phyloP scores from a whole-genome alignment of 345 rosid species.

The Eucalyptus curtisii region DNA sequence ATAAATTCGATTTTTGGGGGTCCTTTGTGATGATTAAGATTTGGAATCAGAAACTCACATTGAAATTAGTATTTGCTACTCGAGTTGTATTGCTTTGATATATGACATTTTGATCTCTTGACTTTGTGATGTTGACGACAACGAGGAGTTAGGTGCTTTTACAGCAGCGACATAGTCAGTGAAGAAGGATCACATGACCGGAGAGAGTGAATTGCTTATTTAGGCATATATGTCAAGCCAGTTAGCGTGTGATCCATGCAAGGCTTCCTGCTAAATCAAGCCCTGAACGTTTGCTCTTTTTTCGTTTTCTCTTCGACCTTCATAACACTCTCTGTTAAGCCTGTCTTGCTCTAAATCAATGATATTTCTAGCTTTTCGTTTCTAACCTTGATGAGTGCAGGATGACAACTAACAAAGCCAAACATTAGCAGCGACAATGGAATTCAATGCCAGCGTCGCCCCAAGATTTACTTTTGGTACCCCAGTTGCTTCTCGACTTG shows the following conservation, averaged over 20 bases:
- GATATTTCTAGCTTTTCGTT: not conserved
- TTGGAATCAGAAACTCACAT: not conserved
- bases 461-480: not conserved
- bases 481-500: not conserved
- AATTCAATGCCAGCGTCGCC: rapidly evolving
- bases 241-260: not conserved
- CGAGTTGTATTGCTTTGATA: not conserved
- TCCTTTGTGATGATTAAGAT: not conserved
- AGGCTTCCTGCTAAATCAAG: not conserved
- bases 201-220: not conserved
- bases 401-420: not conserved
- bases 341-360: not conserved
- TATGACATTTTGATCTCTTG: not conserved
- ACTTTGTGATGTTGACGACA: not conserved
- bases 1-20: not conserved
- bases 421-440: not conserved
- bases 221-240: not conserved
- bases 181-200: not conserved
- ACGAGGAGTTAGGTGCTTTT: not conserved
- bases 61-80: not conserved
- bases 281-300: not conserved
- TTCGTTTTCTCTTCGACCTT: not conserved
- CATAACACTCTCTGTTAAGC: not conserved
- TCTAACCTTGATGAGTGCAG: not conserved
- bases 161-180: not conserved